These are phyloP conservation scores for Penicillium sp. DNA, from an alignment of 2,329 filamentous ascomycete genomes.

Conservation along the genomic window DNA sequence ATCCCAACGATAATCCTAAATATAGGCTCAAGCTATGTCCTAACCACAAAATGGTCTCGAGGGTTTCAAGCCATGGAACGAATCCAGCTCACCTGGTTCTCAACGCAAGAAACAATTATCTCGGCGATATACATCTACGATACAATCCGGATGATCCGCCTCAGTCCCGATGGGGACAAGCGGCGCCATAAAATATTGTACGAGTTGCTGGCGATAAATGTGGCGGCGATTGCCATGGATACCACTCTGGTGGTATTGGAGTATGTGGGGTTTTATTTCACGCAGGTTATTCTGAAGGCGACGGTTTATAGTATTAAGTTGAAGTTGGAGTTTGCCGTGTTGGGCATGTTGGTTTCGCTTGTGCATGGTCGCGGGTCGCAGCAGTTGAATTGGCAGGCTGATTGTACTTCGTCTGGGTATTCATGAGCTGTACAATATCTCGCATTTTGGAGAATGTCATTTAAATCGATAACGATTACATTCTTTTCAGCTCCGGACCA, in stretches of 20 bases:
- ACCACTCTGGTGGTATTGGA: slow-evolving; percentile 37
- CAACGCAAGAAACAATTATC: slow-evolving; percentile 9
- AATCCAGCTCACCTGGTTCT: slow-evolving; percentile 12
- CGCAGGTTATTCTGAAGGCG: slow-evolving; percentile 37
- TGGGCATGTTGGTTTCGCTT: slow-evolving; percentile 42
- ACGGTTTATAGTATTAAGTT: slow-evolving; percentile 37
- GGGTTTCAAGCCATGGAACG: slow-evolving; percentile 6
- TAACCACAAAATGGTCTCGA: slow-evolving; percentile 20
- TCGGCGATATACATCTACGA: slow-evolving; percentile 47
- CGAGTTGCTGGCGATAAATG: slow-evolving; percentile 44
- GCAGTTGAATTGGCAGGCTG: neutral
- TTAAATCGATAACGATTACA: no score
- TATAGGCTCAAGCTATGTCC: slow-evolving; percentile 6
- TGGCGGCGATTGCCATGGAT: slow-evolving; percentile 46
- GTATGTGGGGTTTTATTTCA: slow-evolving; percentile 35
- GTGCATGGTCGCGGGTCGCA: slow-evolving; percentile 4
- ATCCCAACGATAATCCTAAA: slow-evolving; percentile 9
- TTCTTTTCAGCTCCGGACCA: no score
- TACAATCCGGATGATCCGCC: slow-evolving; percentile 42
- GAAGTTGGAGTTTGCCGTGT: slow-evolving; percentile 55
- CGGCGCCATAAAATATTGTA: slow-evolving; percentile 31
- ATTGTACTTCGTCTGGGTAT: slow-evolving; percentile 3
- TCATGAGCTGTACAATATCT: neutral
- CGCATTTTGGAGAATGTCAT: neutral
- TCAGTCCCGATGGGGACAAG: slow-evolving; percentile 5